A percentile compares a stretch with the other conserved stretches of the same genome.
Evolutionary conservation across 2,329 filamentous ascomycete species (phyloP).

Genomic region (Hypomyces rosellus): DNA sequence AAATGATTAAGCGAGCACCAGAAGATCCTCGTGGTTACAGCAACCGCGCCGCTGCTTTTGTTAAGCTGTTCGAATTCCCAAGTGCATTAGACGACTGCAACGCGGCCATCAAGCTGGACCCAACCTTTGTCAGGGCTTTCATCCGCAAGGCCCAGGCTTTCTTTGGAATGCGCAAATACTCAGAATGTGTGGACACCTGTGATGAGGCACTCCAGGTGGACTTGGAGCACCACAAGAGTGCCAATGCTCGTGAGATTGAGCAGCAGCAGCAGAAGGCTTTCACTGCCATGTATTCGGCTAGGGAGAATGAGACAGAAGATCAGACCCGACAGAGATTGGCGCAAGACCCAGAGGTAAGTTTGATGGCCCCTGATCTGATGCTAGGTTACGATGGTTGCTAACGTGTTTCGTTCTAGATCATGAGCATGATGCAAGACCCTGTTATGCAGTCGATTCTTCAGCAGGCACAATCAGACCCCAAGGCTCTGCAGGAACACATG

Average conservation of each 20-base stretch:
- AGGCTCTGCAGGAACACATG: slow-evolving; percentile 94
- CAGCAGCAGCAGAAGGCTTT: slow-evolving; percentile 91
- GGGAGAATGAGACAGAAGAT: slow-evolving; percentile 92
- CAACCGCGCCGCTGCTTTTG: slow-evolving; percentile 93
- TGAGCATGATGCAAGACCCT: slow-evolving; percentile 86
- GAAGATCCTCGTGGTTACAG: slow-evolving; percentile 91
- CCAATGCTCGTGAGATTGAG: slow-evolving; percentile 87
- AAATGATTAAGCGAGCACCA: slow-evolving; percentile 95
- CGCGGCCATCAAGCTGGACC: slow-evolving; percentile 81
- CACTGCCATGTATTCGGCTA: slow-evolving; percentile 79
- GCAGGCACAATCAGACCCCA: slow-evolving; percentile 89
- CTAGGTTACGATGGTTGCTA: neutral
- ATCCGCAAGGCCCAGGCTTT: slow-evolving; percentile 94
- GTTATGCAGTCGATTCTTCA: slow-evolving; percentile 97
- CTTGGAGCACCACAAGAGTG: slow-evolving; percentile 57
- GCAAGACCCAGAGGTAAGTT: slow-evolving; percentile 79
- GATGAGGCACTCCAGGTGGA: slow-evolving; percentile 75
- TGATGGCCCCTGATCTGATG: neutral
- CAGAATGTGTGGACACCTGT: slow-evolving; percentile 85
- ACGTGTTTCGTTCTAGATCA: slow-evolving; percentile 49
- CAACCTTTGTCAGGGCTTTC: slow-evolving; percentile 91
- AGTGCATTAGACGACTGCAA: slow-evolving; percentile 90
- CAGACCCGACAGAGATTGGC: slow-evolving; percentile 88
- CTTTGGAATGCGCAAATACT: slow-evolving; percentile 98
- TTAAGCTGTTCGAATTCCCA: slow-evolving; percentile 95